phyloP scores from a whole-genome alignment of 768 basidiomycete species.

The Pulveroboletus sp. region DNA sequence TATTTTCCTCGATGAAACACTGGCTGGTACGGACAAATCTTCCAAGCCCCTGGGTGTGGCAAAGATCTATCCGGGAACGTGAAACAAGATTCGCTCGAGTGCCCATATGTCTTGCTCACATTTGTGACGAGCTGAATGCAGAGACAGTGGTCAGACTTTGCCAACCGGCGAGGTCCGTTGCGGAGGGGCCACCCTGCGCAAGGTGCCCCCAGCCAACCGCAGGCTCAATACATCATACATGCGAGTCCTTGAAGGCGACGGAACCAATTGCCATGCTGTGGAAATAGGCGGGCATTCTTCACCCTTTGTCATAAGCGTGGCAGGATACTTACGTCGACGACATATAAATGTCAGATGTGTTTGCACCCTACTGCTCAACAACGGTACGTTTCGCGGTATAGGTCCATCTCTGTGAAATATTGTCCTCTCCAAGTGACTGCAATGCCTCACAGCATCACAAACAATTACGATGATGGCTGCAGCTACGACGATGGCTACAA shows the following conservation, averaged over 20 bases:
- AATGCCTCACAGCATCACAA: conserved; percentile 19
- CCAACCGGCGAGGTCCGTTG: neutral
- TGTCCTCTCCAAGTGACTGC: neutral
- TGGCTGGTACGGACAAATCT: neutral
- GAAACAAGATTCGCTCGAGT: neutral
- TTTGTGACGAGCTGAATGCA: neutral
- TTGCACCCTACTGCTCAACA: neutral
- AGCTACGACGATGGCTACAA: conserved; percentile 24
- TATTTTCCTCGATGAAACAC: neutral
- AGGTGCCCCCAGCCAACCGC: conserved; percentile 4
- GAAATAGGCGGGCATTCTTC: neutral
- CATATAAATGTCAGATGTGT: conserved; percentile 17
- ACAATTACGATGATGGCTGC: conserved; percentile 18
- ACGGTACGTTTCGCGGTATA: neutral
- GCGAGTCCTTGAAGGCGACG: conserved; percentile 7
- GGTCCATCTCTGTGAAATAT: neutral
- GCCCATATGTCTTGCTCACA: neutral
- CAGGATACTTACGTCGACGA: neutral
- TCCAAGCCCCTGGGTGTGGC: conserved; percentile 7
- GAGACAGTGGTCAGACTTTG: neutral
- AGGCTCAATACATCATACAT: conserved; percentile 14
- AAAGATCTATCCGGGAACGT: neutral
- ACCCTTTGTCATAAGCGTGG: neutral
- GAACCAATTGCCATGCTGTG: conserved; percentile 24
- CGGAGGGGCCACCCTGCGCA: neutral